Conservation (phyloP, 305 asterid genomes). For the Petunia hybrid region DNA sequence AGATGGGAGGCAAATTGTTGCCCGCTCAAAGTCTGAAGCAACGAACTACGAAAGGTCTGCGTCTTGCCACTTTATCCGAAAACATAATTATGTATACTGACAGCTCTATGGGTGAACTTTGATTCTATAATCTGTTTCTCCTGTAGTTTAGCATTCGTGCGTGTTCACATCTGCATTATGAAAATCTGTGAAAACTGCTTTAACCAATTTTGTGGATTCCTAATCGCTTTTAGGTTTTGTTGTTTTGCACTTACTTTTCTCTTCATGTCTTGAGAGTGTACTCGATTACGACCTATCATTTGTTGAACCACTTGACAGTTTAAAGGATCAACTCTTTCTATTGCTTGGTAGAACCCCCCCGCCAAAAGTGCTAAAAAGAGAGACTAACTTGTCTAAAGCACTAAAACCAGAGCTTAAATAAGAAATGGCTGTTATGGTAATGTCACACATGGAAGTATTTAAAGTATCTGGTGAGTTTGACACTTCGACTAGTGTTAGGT, state of each 20-base stretch:
- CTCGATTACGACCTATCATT: background rate
- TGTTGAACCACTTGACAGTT: background rate
- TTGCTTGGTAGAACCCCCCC: background rate
- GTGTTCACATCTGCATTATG: background rate
- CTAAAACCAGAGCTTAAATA: too few relatives aligned
- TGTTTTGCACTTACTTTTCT: background rate
- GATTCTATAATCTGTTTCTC: background rate
- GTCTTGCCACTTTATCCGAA: slow-evolving; percentile 20
- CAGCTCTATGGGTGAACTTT: background rate
- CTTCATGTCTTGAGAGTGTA: background rate
- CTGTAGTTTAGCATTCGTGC: background rate
- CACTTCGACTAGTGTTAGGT: background rate
- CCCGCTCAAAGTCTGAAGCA: slow-evolving; percentile 83
- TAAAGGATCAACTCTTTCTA: background rate
- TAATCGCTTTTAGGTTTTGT: background rate
- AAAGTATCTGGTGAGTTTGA: background rate
- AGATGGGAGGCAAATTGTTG: slow-evolving; percentile 84
- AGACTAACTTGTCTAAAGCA: too few relatives aligned
- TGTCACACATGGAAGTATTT: background rate
- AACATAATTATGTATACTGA: background rate
- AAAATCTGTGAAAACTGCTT: background rate
- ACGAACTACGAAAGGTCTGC: slow-evolving; percentile 69
- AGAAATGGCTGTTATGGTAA: background rate
- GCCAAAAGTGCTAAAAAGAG: too few relatives aligned
- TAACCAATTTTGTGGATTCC: background rate